Evolutionary conservation across 805 yeast species (phyloP).

Genomic region (Wickerhamomyces bovis): DNA sequence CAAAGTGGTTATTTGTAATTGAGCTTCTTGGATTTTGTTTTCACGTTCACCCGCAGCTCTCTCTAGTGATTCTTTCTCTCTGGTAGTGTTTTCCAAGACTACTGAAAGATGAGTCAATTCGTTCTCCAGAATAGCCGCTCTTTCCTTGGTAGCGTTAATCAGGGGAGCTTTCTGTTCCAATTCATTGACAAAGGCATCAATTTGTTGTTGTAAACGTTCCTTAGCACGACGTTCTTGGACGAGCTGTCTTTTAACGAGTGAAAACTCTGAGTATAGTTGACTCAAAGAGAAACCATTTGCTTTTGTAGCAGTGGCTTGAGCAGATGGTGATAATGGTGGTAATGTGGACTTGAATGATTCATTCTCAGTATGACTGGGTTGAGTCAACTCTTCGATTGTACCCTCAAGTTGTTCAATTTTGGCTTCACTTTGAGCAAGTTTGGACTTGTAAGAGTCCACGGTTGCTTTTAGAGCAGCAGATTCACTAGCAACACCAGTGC

Average conservation of each 20-base stretch:
- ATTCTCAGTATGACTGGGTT: conserved; percentile 12
- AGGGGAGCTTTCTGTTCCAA: conserved; percentile 75
- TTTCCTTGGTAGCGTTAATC: conserved; percentile 58
- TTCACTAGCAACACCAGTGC: conserved; percentile 38
- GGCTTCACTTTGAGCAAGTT: conserved; percentile 39
- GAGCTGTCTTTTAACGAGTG: conserved; percentile 57
- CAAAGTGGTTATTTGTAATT: conserved; percentile 35
- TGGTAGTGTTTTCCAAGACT: conserved; percentile 46
- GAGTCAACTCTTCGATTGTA: conserved; percentile 37
- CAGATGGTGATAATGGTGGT: conserved; percentile 46
- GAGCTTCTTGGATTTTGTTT: conserved; percentile 25
- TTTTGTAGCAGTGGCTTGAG: conserved; percentile 45
- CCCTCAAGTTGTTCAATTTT: conserved; percentile 38
- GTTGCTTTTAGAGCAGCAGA: conserved; percentile 53
- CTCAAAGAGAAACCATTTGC: conserved; percentile 54
- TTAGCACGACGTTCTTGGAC: conserved; percentile 67
- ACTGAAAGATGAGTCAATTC: conserved; percentile 50
- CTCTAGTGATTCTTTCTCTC: conserved; percentile 38
- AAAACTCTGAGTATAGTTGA: conserved; percentile 58
- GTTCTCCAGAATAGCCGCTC: conserved; percentile 49
- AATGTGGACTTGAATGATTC: conserved; percentile 18
- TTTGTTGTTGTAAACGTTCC: conserved; percentile 60
- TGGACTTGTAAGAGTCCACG: conserved; percentile 47
- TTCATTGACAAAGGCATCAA: conserved; percentile 67
- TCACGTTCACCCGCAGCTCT: conserved; percentile 18